Evolutionary conservation across 257 asterid species (phyloP), one percentile per base, ranked within the genome.

Genomic region (Nicotiana otophora): DNA sequence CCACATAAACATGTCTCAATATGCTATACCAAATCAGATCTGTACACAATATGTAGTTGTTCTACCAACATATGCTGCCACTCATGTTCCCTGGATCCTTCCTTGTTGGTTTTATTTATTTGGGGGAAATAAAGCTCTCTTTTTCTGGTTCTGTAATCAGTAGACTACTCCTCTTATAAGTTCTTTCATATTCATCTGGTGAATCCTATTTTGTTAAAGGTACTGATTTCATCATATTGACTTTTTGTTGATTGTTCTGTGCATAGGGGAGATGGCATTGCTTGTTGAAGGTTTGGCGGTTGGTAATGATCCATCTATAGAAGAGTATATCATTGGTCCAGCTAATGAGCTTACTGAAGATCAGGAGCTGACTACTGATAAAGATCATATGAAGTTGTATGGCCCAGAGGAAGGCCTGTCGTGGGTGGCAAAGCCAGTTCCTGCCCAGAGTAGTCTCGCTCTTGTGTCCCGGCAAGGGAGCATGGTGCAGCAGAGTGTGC

Each of bases 351-450:
- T 86, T 10, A 87, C 54, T 1, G 95, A 88, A 1, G 92, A 92
- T 62, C 90, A 85, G 6, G 94, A 91, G 10, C 84, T 61, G 36
- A 15, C 86, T 10, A 75, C 55, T 9, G 88, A 86, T 55, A 86
- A 89, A 65, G 92, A 88, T 62, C 83, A 82, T 30, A 87, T 92
- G 78, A 92, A 90, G 83, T 84, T 92, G 74, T 92, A 92, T 12
- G 97, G 97, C n/a, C 92, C 97, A 2, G 92, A 90, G 82, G 95
- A 86, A 39, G 97, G 97, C 46, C 93, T 90, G 77, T 91, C 97
- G 0, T 92, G 97, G 97, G 78, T 92, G 7, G 97, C 94, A 6
- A 88, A 68, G 84, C 95, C 97, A 7, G 91, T 90, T 48, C 68
- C 90, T 0, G 92, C 91, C n/a, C 94, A 91, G 84, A 89, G 95